Evolutionary conservation across 1,139 yeast genomes (phyloP), one percentile per base, ranked within the genome.

Genomic region (Suhomyces bribrorum): DNA sequence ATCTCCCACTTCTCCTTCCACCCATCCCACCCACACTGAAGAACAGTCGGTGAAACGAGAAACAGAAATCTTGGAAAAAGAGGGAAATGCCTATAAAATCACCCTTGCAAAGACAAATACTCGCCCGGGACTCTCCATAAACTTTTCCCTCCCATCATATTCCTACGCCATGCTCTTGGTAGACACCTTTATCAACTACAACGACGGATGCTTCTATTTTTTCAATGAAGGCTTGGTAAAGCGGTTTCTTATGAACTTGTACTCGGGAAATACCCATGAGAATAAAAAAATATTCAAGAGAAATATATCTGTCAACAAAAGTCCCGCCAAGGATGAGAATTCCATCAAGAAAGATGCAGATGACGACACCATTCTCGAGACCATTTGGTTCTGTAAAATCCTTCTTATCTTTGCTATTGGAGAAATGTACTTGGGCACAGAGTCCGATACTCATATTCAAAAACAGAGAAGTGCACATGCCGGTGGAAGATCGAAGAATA

Each of bases 191-290:
- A 77, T 86, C 43, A 81, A 83, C 37, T 86, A 84, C 54, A 83
- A 86, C 51, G 92, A 85, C 55, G 94, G 92, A 1, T 85, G 95
- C 51, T 87, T 86, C 57, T 87, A 87, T 60, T 86, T 86, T 54
- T 85, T 86, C 64, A 87, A 87, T 56, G 90, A 85, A 54, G 94
- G 94, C 0, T 56, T 83, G 22, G 86, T 83, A 20, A 83, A 83
- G 53, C 75, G 77, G 45, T 82, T 79, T 45, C 57, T 84, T 36
- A 75, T 79, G 64, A 73, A 81, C 43, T 67, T 83, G 23, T 85
- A 83, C 54, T 60, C 74, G 3, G 77, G 77, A 6, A 69, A 67
- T 25, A 56, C 69, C 14, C 59, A 55, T 11, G 76, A 69, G 27
- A 72, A 72, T 46, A 66, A 61, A 40, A 58, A 56, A 32, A 71